A percentile compares a stretch with the other conserved stretches of the same genome.
Evolutionary conservation across 768 basidiomycete species (phyloP).

Genomic region (Trametes coccinea): DNA sequence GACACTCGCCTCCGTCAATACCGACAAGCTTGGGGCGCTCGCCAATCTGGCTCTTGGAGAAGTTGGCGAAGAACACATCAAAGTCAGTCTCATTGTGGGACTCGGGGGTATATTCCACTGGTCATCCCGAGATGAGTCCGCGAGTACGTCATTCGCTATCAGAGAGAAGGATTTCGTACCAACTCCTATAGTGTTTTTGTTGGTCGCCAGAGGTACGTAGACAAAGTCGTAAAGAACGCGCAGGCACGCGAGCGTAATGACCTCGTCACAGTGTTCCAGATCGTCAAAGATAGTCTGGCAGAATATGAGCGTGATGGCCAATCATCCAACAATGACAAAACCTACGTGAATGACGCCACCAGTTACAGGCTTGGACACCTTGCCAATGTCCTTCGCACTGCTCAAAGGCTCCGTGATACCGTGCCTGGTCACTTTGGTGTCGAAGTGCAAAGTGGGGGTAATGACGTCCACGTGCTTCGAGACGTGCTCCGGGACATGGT

Average conservation of each 20-base stretch:
- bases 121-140: not conserved
- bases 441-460: conserved; percentile 72
- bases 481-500: conserved; percentile 61
- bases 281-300: conserved; percentile 19
- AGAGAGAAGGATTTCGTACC: conserved; percentile 32
- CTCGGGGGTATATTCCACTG: conserved; percentile 47
- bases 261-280: conserved; percentile 29
- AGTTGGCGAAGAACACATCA: conserved; percentile 45
- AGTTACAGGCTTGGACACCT: not conserved
- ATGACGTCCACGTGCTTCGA: conserved; percentile 64
- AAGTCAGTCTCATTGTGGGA: conserved; percentile 44
- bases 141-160: not conserved
- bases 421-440: conserved; percentile 31
- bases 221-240: conserved; percentile 34
- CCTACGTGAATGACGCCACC: not conserved
- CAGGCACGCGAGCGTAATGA: conserved; percentile 35
- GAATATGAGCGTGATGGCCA: not conserved
- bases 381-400: conserved; percentile 16
- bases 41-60: conserved; percentile 41
- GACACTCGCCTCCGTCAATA: conserved; percentile 37
- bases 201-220: conserved; percentile 27
- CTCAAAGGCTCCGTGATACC: not conserved
- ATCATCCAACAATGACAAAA: not conserved
- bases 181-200: conserved; percentile 35
- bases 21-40: conserved; percentile 38